Base-by-base conservation (phyloP, 371 early-diverging fungal species). In the Lichtheimia ornata region DNA sequence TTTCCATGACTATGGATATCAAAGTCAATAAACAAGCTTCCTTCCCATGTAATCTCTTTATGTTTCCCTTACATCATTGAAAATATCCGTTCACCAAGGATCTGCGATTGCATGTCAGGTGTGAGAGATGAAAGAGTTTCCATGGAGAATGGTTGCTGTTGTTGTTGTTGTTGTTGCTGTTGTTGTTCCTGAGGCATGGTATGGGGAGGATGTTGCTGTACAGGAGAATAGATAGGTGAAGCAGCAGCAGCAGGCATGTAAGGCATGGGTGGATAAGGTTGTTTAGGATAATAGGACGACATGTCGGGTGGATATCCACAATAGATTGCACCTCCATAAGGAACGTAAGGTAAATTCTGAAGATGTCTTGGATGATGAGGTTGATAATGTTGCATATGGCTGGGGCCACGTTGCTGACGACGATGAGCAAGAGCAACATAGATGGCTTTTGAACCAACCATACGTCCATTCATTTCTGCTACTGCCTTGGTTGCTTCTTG, bases 351-450 rank as follows among this genome's bases (percentile, higher is more conserved):
- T 11, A 18, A 9, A 17, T 47, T 18, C 17, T 47, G 47, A 9
- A 58, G 43, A 25, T 65, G 61, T 47, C 64, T 86, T 70, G 77
- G 84, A 85, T 83, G 93, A 91, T 59, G 27, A 5, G 20, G 57
- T 18, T 56, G 56, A 28, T 30, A 15, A 13, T 35, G 30, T 11
- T 44, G 56, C 86, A 84, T 69, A 89, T 87, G 47, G 81, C 94
- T 96, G 24, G 80, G 83, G 59, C 93, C 86, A 54, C 98, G 91
- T 70, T 91, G 92, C 69, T 99, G 98, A 81, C 94, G 94, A 66
- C 95, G 91, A 79, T 99, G 99, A 53, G 97, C 97, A 25, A 96
- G 86, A 44, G 96, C 97, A 50, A 98, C 97, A 71, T 97, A 99
- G 65, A 99, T 88, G 50, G 97, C 95, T 85, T 97, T 98, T 68